Percentiles rank a stretch among this genome's conserved stretches.
These are phyloP conservation scores for Saturnispora halmiae DNA, from an alignment of 805 yeast species.

Conservation along the genomic window DNA sequence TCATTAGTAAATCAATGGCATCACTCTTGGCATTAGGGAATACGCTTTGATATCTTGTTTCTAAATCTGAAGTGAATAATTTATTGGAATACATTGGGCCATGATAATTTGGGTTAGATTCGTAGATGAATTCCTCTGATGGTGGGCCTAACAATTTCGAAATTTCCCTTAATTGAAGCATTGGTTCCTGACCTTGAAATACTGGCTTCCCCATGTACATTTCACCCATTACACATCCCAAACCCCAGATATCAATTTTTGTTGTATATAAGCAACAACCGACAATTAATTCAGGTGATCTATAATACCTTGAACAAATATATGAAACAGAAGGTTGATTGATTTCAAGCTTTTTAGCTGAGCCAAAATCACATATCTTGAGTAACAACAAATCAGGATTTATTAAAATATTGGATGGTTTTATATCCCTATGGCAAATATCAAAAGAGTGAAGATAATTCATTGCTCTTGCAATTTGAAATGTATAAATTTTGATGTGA, in stretches of 20 bases:
- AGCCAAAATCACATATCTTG: constrained; percentile 80
- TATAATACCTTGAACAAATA: constrained; percentile 89
- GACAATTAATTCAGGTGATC: constrained; percentile 92
- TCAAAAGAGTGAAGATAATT: constrained; percentile 71
- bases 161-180: constrained; percentile 81
- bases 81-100: constrained; percentile 65
- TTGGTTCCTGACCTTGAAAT: constrained; percentile 90
- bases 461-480: constrained; percentile 79
- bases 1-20: constrained; percentile 77
- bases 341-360: constrained; percentile 70
- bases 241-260: constrained; percentile 94
- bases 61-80: constrained; percentile 29
- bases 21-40: constrained; percentile 73
- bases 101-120: constrained; percentile 64
- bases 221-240: constrained; percentile 95
- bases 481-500: constrained; percentile 68
- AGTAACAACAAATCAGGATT: constrained; percentile 59
- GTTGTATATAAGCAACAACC: constrained; percentile 85
- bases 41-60: constrained; percentile 44
- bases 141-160: constrained; percentile 90
- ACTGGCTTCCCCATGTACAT: constrained; percentile 86
- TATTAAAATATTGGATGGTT: constrained; percentile 72
- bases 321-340: constrained; percentile 87
- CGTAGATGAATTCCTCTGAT: constrained; percentile 56
- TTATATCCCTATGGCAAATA: constrained; percentile 76